These are phyloP conservation scores for Trypanosoma rangeli DNA, from an alignment of 208 protist species.

Conservation along the genomic window DNA sequence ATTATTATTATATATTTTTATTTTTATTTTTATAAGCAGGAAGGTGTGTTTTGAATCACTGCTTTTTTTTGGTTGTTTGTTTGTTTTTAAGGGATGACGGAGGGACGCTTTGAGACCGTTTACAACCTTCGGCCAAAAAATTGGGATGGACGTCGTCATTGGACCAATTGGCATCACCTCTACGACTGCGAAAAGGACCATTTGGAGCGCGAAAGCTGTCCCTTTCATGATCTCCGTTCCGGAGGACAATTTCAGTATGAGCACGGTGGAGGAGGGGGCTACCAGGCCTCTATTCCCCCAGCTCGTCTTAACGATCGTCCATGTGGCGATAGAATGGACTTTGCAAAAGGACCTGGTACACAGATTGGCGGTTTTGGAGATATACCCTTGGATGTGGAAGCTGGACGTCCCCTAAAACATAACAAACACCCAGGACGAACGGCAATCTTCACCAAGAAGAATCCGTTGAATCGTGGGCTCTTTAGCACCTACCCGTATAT, in stretches of 20 bases:
- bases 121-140: conserved; percentile 90
- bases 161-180: conserved; percentile 91
- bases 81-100: conserved; percentile 67
- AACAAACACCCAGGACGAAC: conserved; percentile 43
- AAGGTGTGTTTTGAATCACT: background rate
- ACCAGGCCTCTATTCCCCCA: conserved; percentile 49
- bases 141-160: conserved; percentile 89
- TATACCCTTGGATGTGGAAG: conserved; percentile 70
- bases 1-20: too few species aligned
- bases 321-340: conserved; percentile 84
- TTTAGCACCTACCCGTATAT: conserved; percentile 84
- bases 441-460: conserved; percentile 69
- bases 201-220: conserved; percentile 81
- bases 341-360: conserved; percentile 57
- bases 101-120: conserved; percentile 86
- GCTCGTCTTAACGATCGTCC: conserved; percentile 54
- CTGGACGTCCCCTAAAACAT: conserved; percentile 45
- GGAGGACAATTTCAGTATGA: conserved; percentile 92
- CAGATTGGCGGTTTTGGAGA: conserved; percentile 56
- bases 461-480: conserved; percentile 74
- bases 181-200: conserved; percentile 90
- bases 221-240: conserved; percentile 87
- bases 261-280: conserved; percentile 62
- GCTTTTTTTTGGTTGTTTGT: background rate
- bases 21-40: background rate